phyloP scores from a whole-genome alignment of 2,329 filamentous ascomycete species.

The Fusarium continuum region DNA sequence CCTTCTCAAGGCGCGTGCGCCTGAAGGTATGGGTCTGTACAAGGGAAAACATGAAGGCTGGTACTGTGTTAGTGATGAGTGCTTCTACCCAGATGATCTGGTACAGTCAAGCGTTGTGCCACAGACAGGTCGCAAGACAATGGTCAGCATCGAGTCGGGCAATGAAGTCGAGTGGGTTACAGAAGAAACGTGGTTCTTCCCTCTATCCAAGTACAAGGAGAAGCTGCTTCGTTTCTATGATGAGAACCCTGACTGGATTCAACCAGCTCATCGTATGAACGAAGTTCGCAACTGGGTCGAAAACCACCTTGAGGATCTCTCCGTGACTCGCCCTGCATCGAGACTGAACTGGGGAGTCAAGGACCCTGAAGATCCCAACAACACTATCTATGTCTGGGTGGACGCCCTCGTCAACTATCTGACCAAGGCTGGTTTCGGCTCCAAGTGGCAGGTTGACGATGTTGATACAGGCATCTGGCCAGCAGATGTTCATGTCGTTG shows the following conservation, averaged over 20 bases:
- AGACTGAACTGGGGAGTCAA: conserved; percentile 88
- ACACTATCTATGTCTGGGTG: conserved; percentile 98
- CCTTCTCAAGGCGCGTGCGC: conserved; percentile 65
- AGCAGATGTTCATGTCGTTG: conserved; percentile 89
- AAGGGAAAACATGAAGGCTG: conserved; percentile 88
- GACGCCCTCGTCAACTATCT: conserved; percentile 96
- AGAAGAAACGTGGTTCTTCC: conserved; percentile 95
- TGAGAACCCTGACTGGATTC: conserved; percentile 79
- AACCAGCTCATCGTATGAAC: conserved; percentile 76
- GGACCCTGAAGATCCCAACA: conserved; percentile 82
- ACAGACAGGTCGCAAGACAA: conserved; percentile 81
- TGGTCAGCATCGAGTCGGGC: conserved; percentile 86
- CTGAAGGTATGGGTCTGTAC: conserved; percentile 80
- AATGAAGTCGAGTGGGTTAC: conserved; percentile 95
- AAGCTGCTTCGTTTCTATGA: conserved; percentile 81
- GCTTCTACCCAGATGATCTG: conserved; percentile 84
- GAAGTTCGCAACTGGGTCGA: conserved; percentile 81
- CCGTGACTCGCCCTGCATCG: conserved; percentile 82
- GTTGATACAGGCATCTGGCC: conserved; percentile 80
- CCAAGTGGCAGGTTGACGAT: conserved; percentile 69
- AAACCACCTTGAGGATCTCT: conserved; percentile 84
- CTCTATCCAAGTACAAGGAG: conserved; percentile 83
- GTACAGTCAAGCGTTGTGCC: conserved; percentile 80
- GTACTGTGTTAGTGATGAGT: conserved; percentile 97
- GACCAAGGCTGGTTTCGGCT: conserved; percentile 80